Conservation (phyloP, 805 yeast genomes). For the Grigorovia jiainica region DNA sequence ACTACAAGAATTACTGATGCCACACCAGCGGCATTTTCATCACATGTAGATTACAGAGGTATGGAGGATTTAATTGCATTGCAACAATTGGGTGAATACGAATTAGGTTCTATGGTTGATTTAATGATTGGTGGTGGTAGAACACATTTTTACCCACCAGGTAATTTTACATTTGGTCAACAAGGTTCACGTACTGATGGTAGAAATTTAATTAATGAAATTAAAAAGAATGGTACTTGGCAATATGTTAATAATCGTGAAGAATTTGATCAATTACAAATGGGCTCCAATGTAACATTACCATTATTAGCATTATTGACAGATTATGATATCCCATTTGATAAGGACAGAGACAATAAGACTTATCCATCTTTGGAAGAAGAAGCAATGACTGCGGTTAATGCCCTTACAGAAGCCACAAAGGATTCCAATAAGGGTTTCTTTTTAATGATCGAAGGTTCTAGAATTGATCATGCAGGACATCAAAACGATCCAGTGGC, state of each 20-base stretch:
- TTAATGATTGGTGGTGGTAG: slow-evolving; percentile 88
- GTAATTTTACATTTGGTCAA: slow-evolving; percentile 23
- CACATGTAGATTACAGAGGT: slow-evolving; percentile 67
- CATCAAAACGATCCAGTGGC: slow-evolving; percentile 92
- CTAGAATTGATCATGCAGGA: slow-evolving; percentile 92
- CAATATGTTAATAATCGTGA: slow-evolving; percentile 54
- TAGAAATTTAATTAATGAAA: slow-evolving; percentile 57
- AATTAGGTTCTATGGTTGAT: slow-evolving; percentile 72
- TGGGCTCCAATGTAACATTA: slow-evolving; percentile 55
- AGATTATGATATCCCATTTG: slow-evolving; percentile 73
- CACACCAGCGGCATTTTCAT: slow-evolving; percentile 82
- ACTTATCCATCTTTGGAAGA: slow-evolving; percentile 73
- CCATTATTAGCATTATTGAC: slow-evolving; percentile 76
- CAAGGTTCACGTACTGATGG: slow-evolving; percentile 62
- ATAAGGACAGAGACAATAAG: slow-evolving; percentile 56
- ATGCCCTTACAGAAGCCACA: slow-evolving; percentile 57
- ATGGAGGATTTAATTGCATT: slow-evolving; percentile 82
- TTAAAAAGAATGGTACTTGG: slow-evolving; percentile 48
- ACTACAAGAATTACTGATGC: slow-evolving; percentile 92
- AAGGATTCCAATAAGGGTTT: slow-evolving; percentile 72
- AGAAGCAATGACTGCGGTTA: slow-evolving; percentile 65
- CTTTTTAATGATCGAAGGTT: slow-evolving; percentile 80
- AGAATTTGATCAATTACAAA: slow-evolving; percentile 46
- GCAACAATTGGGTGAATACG: slow-evolving; percentile 76
- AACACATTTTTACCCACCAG: slow-evolving; percentile 61